These are phyloP conservation scores for Populus deltoides DNA, from an alignment of 345 rosid species.

Conservation along the genomic window DNA sequence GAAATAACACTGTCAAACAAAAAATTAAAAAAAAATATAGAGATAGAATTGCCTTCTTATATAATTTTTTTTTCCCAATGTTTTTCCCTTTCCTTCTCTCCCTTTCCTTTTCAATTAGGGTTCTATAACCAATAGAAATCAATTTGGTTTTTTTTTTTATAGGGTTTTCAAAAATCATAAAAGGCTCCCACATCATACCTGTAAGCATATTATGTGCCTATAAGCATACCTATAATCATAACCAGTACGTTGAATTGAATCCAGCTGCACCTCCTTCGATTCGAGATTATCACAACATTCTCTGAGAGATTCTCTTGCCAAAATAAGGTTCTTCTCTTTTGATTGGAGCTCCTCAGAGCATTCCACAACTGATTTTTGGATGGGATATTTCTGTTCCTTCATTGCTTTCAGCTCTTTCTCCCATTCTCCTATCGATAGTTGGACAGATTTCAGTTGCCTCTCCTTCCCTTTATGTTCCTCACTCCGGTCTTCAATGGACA, in stretches of 20 bases:
- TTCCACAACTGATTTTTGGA: conserved; percentile 1
- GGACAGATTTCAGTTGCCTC: background rate
- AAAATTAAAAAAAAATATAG: too few species aligned
- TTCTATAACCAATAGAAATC: too few species aligned
- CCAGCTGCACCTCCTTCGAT: conserved; percentile 19
- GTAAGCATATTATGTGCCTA: too few species aligned
- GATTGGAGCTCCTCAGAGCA: background rate
- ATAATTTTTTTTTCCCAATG: too few species aligned
- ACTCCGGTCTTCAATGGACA: background rate
- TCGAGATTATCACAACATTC: conserved; percentile 7
- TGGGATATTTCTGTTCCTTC: background rate
- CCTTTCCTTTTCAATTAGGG: too few species aligned
- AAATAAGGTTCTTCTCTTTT: background rate
- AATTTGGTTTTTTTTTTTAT: too few species aligned
- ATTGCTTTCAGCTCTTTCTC: conserved; percentile 10
- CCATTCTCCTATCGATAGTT: conserved; percentile 18
- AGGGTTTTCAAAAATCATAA: too few species aligned
- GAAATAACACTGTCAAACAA: too few species aligned
- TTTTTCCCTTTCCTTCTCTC: too few species aligned
- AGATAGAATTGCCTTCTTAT: too few species aligned
- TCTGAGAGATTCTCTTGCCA: background rate
- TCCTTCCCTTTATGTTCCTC: conserved; percentile 1
- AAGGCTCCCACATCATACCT: too few species aligned
- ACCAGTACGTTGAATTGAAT: background rate
- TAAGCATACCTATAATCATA: background rate